Conservation (phyloP, 2,329 filamentous ascomycete species). For the Diaporthe citrichinensis region DNA sequence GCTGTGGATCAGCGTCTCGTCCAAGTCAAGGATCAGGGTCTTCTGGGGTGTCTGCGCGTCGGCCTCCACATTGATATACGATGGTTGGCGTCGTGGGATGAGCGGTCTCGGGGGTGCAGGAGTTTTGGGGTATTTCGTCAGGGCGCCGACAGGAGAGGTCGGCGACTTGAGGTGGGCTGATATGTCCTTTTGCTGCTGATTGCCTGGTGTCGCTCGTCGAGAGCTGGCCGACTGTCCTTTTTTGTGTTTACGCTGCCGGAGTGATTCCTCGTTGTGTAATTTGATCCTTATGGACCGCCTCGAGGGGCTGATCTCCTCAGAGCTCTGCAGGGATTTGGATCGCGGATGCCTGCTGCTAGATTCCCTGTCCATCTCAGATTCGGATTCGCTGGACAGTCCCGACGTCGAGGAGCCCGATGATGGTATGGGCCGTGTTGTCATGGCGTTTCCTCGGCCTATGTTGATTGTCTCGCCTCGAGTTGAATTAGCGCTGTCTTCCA, state of each 20-base stretch:
- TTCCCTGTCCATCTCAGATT: slow-evolving; percentile 67
- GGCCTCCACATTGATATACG: slow-evolving; percentile 78
- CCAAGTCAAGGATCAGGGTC: slow-evolving; percentile 93
- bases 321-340: slow-evolving; percentile 71
- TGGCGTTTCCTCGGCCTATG: slow-evolving; percentile 41
- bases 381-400: slow-evolving; percentile 79
- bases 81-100: slow-evolving; percentile 89
- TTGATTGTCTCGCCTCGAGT: slow-evolving; percentile 45
- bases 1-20: slow-evolving; percentile 98
- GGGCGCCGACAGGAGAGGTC: slow-evolving; percentile 81
- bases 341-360: slow-evolving; percentile 66
- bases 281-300: slow-evolving; percentile 92
- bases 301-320: slow-evolving; percentile 76
- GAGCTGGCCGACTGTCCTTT: slow-evolving; percentile 68
- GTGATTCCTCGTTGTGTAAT: slow-evolving; percentile 83
- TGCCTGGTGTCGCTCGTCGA: slow-evolving; percentile 56
- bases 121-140: slow-evolving; percentile 92
- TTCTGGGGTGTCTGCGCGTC: slow-evolving; percentile 77
- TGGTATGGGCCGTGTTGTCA: slow-evolving; percentile 45
- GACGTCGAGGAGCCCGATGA: slow-evolving; percentile 72
- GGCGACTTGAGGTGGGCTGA: slow-evolving; percentile 93
- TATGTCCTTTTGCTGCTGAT: slow-evolving; percentile 62
- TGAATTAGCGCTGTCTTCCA: slow-evolving; percentile 50
- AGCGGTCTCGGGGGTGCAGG: slow-evolving; percentile 91
- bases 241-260: slow-evolving; percentile 80